Conservation (phyloP, 148 eudicot species). For the Camellia japonica region DNA sequence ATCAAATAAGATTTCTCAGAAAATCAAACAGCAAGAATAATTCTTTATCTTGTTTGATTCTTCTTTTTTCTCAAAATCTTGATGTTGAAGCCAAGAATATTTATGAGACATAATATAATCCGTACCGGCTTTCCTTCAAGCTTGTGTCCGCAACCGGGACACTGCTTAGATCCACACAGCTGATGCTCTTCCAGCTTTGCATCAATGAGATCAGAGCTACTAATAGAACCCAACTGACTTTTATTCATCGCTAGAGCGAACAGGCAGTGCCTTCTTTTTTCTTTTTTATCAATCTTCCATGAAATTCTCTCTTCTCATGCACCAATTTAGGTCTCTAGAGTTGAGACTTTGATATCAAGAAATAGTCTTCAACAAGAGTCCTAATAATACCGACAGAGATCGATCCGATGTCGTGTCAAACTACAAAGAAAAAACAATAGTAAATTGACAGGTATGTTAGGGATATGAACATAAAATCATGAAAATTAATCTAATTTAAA, state of each 20-base stretch:
- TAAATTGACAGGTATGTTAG: not conserved
- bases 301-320: constrained; percentile 8
- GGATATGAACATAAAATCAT: not conserved
- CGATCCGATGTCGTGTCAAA: not conserved
- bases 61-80: constrained; percentile 21
- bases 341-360: not conserved
- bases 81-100: constrained; percentile 26
- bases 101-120: not conserved
- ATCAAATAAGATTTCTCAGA: not conserved
- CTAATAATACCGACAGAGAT: not conserved
- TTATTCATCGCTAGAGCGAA: constrained; percentile 13
- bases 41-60: constrained; percentile 21
- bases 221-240: constrained; percentile 45
- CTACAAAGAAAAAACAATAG: not conserved
- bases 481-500: not conserved
- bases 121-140: constrained; percentile 90
- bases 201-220: constrained; percentile 84
- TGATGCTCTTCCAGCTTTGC: constrained; percentile 97
- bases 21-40: constrained; percentile 10
- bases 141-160: constrained; percentile 95
- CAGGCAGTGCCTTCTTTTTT: not conserved
- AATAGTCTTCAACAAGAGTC: not conserved
- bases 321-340: constrained; percentile 11
- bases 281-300: constrained; percentile 19
- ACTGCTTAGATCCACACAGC: constrained; percentile 80